Evolutionary conservation across 2,329 filamentous ascomycete genomes (phyloP), one percentile per base, ranked within the genome.

Genomic region (Rosellinia necatrix): DNA sequence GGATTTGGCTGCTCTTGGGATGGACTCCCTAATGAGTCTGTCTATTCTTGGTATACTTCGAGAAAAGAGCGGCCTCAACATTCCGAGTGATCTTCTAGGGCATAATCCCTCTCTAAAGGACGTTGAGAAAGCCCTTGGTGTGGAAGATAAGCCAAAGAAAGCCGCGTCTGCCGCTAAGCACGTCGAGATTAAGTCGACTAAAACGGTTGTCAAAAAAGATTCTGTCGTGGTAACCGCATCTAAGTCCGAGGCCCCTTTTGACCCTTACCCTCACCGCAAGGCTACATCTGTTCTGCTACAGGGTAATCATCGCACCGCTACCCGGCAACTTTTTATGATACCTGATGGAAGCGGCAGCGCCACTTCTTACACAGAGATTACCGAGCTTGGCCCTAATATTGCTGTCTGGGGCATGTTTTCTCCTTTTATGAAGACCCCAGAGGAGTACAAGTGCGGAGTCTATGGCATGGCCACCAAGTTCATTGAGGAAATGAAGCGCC

Each of bases 371-470:
- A 82, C 83, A 42, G 80, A 79, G 64, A 84, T 85, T 48, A 76
- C 80, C 44, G 80, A 82, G 65, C 71, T 85, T 9, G 73, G 74
- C 6, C 59, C 75, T 6, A 70, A 78, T 24, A 70, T 82, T 38
- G 78, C 76, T 3, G 75, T 86, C 10, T 82, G 79, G 66, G 83
- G 81, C 15, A 75, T 90, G 62, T 89, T 89, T 72, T 89, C 84
- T 44, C 87, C 87, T 4, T 90, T 86, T 75, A 86, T 89, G 83
- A 88, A 85, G 74, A 82, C 79, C 1, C 86, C 87, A 0, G 80
- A 85, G 56, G 81, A 87, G 65, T 88, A 82, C 74, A 80, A 79
- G 24, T 87, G 84, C 65, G 85, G 85, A 56, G 83, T 89, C 50
- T 82, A 86, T 64, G 84, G 84, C 22, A 83, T 88, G 68, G 82